Conservation (phyloP, 2,329 filamentous ascomycete genomes). For the Aspergillus tubingensis region DNA sequence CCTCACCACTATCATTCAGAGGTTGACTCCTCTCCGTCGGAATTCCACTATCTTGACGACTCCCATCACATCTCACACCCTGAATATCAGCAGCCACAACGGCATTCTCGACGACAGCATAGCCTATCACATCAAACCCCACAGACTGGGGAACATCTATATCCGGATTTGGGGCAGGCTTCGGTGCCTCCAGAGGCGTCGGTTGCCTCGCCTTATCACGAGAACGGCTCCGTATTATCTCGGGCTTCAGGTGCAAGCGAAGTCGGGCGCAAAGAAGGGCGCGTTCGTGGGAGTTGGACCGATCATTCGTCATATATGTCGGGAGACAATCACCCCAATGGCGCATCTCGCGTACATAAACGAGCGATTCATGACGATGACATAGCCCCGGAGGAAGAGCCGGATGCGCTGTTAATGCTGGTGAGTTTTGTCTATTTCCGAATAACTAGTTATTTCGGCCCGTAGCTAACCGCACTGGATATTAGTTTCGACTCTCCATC, state of each 20-base stretch:
- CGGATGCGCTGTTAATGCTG: conserved; percentile 48
- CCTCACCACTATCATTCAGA: conserved; percentile 7
- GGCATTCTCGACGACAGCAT: conserved; percentile 13
- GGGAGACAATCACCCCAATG: conserved; percentile 29
- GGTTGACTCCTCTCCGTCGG: conserved; percentile 20
- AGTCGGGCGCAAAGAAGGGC: conserved; percentile 32
- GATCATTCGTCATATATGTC: conserved; percentile 40
- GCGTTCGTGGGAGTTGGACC: conserved; percentile 33
- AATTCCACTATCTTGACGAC: conserved; percentile 23
- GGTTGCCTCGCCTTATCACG: conserved; percentile 24
- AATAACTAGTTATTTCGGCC: not conserved
- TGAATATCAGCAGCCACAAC: conserved; percentile 21
- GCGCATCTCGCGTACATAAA: conserved; percentile 29
- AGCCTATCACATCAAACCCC: conserved; percentile 5
- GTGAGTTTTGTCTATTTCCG: conserved; percentile 27
- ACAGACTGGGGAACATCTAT: conserved; percentile 21
- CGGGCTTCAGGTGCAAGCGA: conserved; percentile 30
- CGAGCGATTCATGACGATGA: conserved; percentile 31
- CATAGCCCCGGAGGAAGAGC: conserved; percentile 30
- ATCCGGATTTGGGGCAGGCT: conserved; percentile 19
- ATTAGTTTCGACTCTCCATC: conserved; percentile 55
- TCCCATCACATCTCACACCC: conserved; percentile 24
- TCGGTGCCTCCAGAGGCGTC: conserved; percentile 25
- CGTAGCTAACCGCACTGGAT: conserved; percentile 16
- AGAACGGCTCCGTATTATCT: conserved; percentile 26